Conservation (phyloP, 2,329 filamentous ascomycete genomes). For the Diaporthe amygdali region DNA sequence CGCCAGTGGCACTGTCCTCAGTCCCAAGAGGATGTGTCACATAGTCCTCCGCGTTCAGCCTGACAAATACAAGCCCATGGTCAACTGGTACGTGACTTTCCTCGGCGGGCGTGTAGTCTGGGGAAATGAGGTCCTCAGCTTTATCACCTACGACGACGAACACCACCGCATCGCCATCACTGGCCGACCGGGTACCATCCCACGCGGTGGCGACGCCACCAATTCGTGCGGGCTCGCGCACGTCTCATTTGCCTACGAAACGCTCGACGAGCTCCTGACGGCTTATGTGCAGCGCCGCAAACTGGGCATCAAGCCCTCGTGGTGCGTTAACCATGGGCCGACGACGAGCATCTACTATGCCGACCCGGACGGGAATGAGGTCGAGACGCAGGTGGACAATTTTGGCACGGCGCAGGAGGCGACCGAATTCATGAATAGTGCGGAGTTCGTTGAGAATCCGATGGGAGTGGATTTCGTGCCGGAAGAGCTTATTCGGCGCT, state of each 20-base stretch:
- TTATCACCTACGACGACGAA: slow-evolving; percentile 51
- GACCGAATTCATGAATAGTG: slow-evolving; percentile 42
- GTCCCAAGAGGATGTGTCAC: neutral
- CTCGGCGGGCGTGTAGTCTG: slow-evolving; percentile 38
- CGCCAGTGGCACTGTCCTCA: neutral
- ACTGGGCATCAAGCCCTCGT: slow-evolving; percentile 43
- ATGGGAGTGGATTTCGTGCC: slow-evolving; percentile 50
- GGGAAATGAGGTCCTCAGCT: slow-evolving; percentile 36
- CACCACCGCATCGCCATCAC: slow-evolving; percentile 53
- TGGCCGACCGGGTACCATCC: slow-evolving; percentile 30
- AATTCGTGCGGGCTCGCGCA: slow-evolving; percentile 43
- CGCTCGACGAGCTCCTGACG: slow-evolving; percentile 38
- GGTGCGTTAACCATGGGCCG: slow-evolving; percentile 52
- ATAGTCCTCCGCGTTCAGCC: slow-evolving; percentile 17
- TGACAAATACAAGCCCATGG: slow-evolving; percentile 35
- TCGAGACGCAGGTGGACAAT: slow-evolving; percentile 53
- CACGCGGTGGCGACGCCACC: slow-evolving; percentile 26
- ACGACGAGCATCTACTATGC: slow-evolving; percentile 53
- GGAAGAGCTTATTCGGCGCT: slow-evolving; percentile 42
- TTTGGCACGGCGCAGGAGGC: slow-evolving; percentile 44
- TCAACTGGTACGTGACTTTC: slow-evolving; percentile 43
- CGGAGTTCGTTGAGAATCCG: slow-evolving; percentile 46
- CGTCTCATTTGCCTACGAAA: slow-evolving; percentile 46
- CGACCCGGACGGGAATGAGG: slow-evolving; percentile 53
- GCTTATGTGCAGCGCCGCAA: slow-evolving; percentile 43